Evolutionary conservation across 1,139 yeast genomes (phyloP).

Genomic region (Taphrina wiesneri): DNA sequence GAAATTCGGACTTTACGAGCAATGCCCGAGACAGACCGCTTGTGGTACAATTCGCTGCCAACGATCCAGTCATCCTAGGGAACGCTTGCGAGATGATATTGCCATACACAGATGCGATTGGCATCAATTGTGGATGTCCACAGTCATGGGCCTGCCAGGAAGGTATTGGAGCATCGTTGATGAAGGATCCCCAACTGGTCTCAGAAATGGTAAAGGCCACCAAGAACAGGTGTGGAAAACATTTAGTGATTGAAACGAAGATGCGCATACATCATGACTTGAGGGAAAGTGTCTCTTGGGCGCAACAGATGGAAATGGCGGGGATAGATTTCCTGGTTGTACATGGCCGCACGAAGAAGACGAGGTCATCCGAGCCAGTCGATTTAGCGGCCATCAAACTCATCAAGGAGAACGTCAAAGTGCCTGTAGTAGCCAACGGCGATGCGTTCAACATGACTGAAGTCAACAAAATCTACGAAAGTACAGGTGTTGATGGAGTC

Average conservation of each 20-base stretch:
- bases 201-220: constrained; percentile 82
- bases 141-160: constrained; percentile 91
- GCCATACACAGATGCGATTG: constrained; percentile 90
- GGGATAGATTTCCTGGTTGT: constrained; percentile 94
- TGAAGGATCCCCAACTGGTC: constrained; percentile 79
- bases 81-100: constrained; percentile 85
- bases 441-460: constrained; percentile 77
- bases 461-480: constrained; percentile 58
- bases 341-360: constrained; percentile 85
- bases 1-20: constrained; percentile 82
- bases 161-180: constrained; percentile 95
- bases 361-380: constrained; percentile 81
- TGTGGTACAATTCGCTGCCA: constrained; percentile 88
- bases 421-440: constrained; percentile 94
- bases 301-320: constrained; percentile 68
- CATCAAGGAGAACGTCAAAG: constrained; percentile 60
- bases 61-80: constrained; percentile 77
- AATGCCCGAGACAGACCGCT: constrained; percentile 59
- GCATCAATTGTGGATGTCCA: constrained; percentile 97
- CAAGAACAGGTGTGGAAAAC: constrained; percentile 67
- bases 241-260: constrained; percentile 79
- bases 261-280: constrained; percentile 81
- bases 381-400: constrained; percentile 75
- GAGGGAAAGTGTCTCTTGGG: constrained; percentile 67
- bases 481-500: constrained; percentile 77